Base-by-base conservation (phyloP, 805 yeast genomes). In the Yarrowia divulgata region DNA sequence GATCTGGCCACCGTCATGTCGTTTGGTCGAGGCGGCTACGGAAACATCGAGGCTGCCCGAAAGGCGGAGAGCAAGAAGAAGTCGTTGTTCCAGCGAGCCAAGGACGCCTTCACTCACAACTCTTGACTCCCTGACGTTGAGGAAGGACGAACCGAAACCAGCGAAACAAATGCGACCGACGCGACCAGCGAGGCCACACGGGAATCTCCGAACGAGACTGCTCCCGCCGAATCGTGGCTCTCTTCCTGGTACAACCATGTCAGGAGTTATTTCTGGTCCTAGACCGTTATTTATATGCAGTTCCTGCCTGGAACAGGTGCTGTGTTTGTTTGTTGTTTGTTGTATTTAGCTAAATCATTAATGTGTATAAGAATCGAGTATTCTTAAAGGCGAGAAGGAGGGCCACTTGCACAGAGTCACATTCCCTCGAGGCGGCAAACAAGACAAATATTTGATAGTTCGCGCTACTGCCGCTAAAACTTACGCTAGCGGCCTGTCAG, bases 11-110 rank as follows among this genome's bases (percentile, higher is more conserved):
- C 83, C 55, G 67, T 72, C 14, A 55, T 70, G 10, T 76, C 85
- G 1, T 82, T 87, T 39, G 90, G 90, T 32, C 81, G 90, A 71
- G 90, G 90, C 10, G 90, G 90, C 0, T 87, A 84, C 75, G 90
- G 90, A 13, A 87, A 87, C 73, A 84, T 86, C 70, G 79, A 84
- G 48, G 76, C 57, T 16, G 71, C 72, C 5, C 62, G 68, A 14
- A 60, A 69, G 63, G 69, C 58, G 8, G 76, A 77, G 72, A 76
- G 76, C 70, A 77, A 77, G 46, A 77, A 77, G 70, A 77, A 77
- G 49, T 80, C 84, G 4, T 74, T 86, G 57, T 75, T 85, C 57
- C 77, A 77, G n/a, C 84, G 83, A 75, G 83, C 87, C 18, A 84
- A 81, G 75, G 77, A 73, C 16, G 72, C 82, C 16, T 84, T 85